Conservation (phyloP, 352 stramenopile species). For the Phytophthora pini region DNA sequence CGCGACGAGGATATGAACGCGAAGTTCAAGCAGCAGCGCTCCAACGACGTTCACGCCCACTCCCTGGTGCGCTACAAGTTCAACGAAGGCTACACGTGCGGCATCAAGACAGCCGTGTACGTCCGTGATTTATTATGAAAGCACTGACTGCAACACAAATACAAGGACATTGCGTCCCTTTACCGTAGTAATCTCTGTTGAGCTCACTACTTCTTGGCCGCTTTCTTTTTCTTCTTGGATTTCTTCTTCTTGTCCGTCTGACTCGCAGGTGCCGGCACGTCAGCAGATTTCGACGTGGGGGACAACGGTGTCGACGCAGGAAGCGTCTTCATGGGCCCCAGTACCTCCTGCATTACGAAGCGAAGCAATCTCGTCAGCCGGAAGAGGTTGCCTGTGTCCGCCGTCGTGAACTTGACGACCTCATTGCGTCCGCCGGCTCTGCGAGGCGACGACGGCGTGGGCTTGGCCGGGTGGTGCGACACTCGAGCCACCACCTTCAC, state of each 20-base stretch:
- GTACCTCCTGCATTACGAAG: slow-evolving; percentile 74
- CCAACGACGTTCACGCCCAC: slow-evolving; percentile 29
- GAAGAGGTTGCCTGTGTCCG: slow-evolving; percentile 40
- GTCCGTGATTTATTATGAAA: slow-evolving; percentile 86
- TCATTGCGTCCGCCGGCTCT: slow-evolving; percentile 17
- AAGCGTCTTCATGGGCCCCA: slow-evolving; percentile 58
- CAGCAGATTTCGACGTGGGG: slow-evolving; percentile 1
- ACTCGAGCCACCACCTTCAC: slow-evolving; percentile 60
- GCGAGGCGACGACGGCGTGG: slow-evolving; percentile 19
- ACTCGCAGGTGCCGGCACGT: background rate
- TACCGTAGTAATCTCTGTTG: background rate
- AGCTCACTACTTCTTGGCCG: slow-evolving; percentile 22
- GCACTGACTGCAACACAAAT: slow-evolving; percentile 19
- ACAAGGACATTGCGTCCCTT: slow-evolving; percentile 1
- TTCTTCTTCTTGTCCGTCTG: slow-evolving; percentile 47
- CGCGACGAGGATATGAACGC: slow-evolving; percentile 53
- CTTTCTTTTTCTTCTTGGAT: slow-evolving; percentile 47
- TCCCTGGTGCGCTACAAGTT: slow-evolving; percentile 86
- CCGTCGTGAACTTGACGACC: slow-evolving; percentile 38
- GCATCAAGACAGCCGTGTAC: slow-evolving; percentile 89
- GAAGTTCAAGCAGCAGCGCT: slow-evolving; percentile 46
- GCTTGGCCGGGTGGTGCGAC: slow-evolving; percentile 34
- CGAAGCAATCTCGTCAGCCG: slow-evolving; percentile 60
- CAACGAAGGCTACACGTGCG: slow-evolving; percentile 91
- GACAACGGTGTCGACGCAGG: slow-evolving; percentile 8